phyloP scores from a whole-genome alignment of 176 grass and related monocot genomes.

The Coix lacrymajobi region DNA sequence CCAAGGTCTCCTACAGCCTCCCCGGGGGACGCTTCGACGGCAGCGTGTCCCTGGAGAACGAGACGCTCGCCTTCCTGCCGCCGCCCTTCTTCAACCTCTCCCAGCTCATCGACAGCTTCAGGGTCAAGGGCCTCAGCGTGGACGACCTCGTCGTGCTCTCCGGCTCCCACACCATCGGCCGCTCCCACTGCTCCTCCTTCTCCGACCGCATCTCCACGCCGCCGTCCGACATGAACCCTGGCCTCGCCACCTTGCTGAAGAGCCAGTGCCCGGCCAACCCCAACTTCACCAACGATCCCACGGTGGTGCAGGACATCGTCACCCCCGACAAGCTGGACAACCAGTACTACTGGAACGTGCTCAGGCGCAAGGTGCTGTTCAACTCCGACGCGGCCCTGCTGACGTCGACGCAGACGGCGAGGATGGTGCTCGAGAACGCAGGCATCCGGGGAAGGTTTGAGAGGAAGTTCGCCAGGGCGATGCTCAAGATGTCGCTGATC shows the following conservation, averaged over 20 bases:
- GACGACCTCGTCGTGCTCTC: conserved; percentile 54
- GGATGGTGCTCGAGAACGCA: not conserved
- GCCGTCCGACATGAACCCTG: conserved; percentile 22
- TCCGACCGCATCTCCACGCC: not conserved
- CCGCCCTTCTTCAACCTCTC: not conserved
- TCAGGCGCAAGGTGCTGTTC: conserved; percentile 21
- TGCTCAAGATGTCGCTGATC: conserved; percentile 40
- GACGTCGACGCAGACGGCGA: not conserved
- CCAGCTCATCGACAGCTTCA: conserved; percentile 33
- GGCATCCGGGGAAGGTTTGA: not conserved
- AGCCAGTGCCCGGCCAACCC: conserved; percentile 16
- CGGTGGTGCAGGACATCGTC: conserved; percentile 25
- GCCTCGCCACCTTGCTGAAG: not conserved
- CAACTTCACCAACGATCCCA: conserved; percentile 9
- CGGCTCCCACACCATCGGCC: conserved; percentile 46
- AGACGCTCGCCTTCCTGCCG: conserved; percentile 23
- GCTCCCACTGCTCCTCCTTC: conserved; percentile 62
- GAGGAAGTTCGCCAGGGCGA: conserved; percentile 22
- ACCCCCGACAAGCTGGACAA: conserved; percentile 26
- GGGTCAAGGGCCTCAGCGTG: conserved; percentile 6
- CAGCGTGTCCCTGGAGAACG: conserved; percentile 21
- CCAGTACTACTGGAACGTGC: conserved; percentile 41
- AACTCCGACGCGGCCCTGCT: conserved; percentile 38
- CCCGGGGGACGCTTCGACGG: conserved; percentile 36
- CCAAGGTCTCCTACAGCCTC: conserved; percentile 1